phyloP scores from a whole-genome alignment of 805 yeast species.

The Candida taoyuanica region DNA sequence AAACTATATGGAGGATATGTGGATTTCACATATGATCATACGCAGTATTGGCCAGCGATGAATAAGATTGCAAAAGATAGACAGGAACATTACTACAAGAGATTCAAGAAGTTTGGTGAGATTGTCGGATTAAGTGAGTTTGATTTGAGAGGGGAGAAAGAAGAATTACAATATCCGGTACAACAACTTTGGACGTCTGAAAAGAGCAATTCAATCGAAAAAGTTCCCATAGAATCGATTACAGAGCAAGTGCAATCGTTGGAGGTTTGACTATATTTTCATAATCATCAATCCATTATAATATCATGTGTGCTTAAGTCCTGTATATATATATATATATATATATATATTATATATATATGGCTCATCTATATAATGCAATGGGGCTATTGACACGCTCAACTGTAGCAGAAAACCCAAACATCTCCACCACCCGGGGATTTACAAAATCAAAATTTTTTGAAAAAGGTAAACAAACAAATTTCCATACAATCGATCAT shows the following conservation, averaged over 20 bases:
- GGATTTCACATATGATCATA: conserved; percentile 80
- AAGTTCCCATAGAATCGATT: conserved; percentile 5
- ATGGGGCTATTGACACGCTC: too few species aligned
- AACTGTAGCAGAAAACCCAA: too few species aligned
- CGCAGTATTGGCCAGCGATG: conserved; percentile 72
- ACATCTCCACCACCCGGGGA: neutral
- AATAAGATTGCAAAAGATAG: conserved; percentile 54
- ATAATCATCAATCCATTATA: too few species aligned
- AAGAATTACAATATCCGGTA: conserved; percentile 18
- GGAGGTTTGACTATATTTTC: conserved; percentile 11
- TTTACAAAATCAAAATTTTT: conserved; percentile 2
- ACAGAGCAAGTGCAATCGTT: conserved; percentile 12
- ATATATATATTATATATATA: too few species aligned
- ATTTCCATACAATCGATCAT: too few species aligned
- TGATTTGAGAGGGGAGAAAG: conserved; percentile 55
- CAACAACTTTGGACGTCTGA: conserved; percentile 9
- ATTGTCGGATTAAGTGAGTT: conserved; percentile 76
- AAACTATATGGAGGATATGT: conserved; percentile 79
- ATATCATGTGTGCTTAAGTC: too few species aligned
- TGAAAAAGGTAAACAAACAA: conserved; percentile 4
- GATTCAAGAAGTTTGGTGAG: conserved; percentile 68
- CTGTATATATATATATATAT: too few species aligned
- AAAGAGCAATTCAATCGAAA: conserved; percentile 4
- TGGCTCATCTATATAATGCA: too few species aligned
- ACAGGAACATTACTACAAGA: conserved; percentile 56